Base-by-base conservation (phyloP, 768 basidiomycete species). In the Melanogaster broomeanus region DNA sequence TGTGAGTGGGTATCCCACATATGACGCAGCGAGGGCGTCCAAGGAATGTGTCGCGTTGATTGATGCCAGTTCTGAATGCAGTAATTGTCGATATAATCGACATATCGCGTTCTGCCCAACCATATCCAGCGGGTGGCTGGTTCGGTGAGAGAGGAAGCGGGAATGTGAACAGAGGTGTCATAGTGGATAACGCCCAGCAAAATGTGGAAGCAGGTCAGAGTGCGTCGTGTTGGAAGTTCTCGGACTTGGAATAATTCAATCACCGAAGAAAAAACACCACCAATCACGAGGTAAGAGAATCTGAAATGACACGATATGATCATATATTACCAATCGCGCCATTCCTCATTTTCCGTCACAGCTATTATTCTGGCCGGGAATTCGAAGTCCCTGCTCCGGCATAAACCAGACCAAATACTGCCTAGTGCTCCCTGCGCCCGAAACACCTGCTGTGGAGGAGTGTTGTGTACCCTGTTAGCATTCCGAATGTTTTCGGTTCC, bases 21-120 rank as follows among this genome's bases (percentile, higher is more conserved):
- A 53, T 39, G 30, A 53, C 51, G 24, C 55, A 56, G 41, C 55
- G 45, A 40, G n/a, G n/a, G n/a, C n/a, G n/a, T n/a, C n/a, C n/a
- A n/a, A n/a, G n/a, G n/a, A n/a, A n/a, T n/a, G n/a, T n/a, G n/a
- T n/a, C n/a, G n/a, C 45, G 44, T 31, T 48, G 52, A n/a, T n/a
- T n/a, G n/a, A n/a, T n/a, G n/a, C n/a, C n/a, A n/a, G n/a, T n/a
- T n/a, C n/a, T n/a, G n/a, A n/a, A n/a, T n/a, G n/a, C n/a, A n/a
- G n/a, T n/a, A n/a, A n/a, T n/a, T n/a, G n/a, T n/a, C n/a, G n/a
- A n/a, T n/a, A n/a, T n/a, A n/a, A n/a, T n/a, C 13, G 18, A 37
- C 35, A 37, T 37, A 37, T 37, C 18, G 12, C 35, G 35, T 37
- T 37, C 35, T 37, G 4, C 35, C 35, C 35, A 37, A 37, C 5